phyloP scores from a whole-genome alignment of 768 basidiomycete species.

The Austroboletus eburneus region DNA sequence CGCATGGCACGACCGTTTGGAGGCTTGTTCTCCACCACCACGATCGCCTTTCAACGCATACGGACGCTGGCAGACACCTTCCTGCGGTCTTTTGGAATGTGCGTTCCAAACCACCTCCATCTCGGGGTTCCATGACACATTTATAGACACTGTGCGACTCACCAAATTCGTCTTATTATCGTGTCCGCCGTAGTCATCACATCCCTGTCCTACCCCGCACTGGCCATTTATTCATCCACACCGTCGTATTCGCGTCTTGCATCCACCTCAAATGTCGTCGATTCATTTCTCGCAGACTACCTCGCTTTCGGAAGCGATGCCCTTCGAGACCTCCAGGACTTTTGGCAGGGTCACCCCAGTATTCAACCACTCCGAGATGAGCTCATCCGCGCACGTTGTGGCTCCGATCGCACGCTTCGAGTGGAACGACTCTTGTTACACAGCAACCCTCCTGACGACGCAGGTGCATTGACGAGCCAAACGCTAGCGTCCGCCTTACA shows the following conservation, averaged over 20 bases:
- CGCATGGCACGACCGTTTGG: constrained; percentile 22
- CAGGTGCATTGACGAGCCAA: constrained; percentile 54
- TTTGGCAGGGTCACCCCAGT: constrained; percentile 65
- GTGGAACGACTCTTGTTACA: constrained; percentile 75
- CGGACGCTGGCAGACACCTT: constrained; percentile 43
- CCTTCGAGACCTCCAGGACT: constrained; percentile 60
- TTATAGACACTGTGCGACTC: constrained; percentile 79
- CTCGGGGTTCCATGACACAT: constrained; percentile 7
- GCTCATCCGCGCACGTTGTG: constrained; percentile 67
- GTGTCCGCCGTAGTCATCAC: constrained; percentile 86
- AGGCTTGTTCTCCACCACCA: constrained; percentile 15
- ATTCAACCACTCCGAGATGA: constrained; percentile 68
- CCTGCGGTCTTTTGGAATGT: constrained; percentile 79
- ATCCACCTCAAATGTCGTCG: constrained; percentile 54
- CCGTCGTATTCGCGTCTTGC: constrained; percentile 56
- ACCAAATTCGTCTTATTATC: constrained; percentile 86
- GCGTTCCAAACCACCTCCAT: constrained; percentile 32
- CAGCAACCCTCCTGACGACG: constrained; percentile 38
- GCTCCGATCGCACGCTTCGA: constrained; percentile 63
- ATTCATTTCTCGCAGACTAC: constrained; percentile 54
- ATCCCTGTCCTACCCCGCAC: constrained; percentile 86
- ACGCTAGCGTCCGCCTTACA: constrained; percentile 62
- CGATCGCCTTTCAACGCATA: constrained; percentile 29
- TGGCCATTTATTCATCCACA: constrained; percentile 77
- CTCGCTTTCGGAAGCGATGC: constrained; percentile 49